Percentiles rank a stretch among this genome's conserved stretches.
phyloP scores from a whole-genome alignment of 202 grass and related monocot species.

The Schoenoplectus tabernaemontani region DNA sequence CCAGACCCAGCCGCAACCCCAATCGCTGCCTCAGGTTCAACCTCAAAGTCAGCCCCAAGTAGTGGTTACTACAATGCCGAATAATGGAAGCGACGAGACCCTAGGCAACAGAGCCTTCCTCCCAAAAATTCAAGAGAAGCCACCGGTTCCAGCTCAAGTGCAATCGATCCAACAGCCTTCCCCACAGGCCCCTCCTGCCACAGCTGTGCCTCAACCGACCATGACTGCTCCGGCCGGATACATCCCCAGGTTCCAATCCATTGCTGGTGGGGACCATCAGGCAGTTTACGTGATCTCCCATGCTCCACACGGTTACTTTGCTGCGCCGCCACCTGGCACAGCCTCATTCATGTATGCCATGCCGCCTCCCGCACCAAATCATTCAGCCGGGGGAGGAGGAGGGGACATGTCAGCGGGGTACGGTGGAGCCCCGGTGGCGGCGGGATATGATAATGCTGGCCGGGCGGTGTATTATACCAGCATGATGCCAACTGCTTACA shows the following conservation, averaged over 20 bases:
- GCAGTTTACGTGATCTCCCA: conserved; percentile 53
- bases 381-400: conserved; percentile 24
- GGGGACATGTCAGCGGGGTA: conserved; percentile 11
- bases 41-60: not conserved
- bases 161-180: conserved; percentile 33
- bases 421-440: conserved; percentile 25
- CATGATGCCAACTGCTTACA: conserved; percentile 45
- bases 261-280: conserved; percentile 51
- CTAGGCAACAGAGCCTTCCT: conserved; percentile 42
- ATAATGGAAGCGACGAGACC: conserved; percentile 59
- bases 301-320: conserved; percentile 47
- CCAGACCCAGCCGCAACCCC: not conserved
- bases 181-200: conserved; percentile 18
- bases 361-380: conserved; percentile 25
- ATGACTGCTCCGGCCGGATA: conserved; percentile 25
- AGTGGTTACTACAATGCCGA: conserved; percentile 21
- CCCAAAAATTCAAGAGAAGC: conserved; percentile 31
- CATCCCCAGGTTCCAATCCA: conserved; percentile 34
- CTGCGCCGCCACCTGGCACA: conserved; percentile 28
- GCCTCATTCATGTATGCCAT: conserved; percentile 46
- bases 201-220: conserved; percentile 37
- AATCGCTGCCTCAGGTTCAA: conserved; percentile 11
- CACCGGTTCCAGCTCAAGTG: conserved; percentile 6
- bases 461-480: conserved; percentile 80
- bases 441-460: conserved; percentile 70